phyloP scores from a whole-genome alignment of 176 grass and related monocot species.

The Leersia perrieri region DNA sequence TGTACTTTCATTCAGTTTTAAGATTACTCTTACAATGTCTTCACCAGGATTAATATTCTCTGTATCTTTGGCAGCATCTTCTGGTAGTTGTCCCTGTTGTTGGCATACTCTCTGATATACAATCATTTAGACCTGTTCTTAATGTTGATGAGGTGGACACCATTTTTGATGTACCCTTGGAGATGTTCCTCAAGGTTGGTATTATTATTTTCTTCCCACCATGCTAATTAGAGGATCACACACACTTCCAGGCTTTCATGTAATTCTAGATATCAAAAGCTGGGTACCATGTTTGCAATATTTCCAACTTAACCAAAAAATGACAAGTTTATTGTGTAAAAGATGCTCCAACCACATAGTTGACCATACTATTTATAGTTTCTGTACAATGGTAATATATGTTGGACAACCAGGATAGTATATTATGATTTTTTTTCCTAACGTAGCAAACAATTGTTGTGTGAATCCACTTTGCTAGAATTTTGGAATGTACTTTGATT shows the following conservation, averaged over 20 bases:
- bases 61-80: slow-evolving; percentile 60
- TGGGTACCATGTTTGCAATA: not conserved
- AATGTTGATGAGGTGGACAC: slow-evolving; percentile 55
- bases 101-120: slow-evolving; percentile 50
- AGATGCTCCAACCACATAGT: not conserved
- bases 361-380: not conserved
- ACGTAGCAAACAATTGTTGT: not conserved
- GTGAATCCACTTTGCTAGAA: not conserved
- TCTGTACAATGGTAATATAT: not conserved
- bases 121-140: slow-evolving; percentile 50
- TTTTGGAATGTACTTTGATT: not conserved
- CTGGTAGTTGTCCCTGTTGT: slow-evolving; percentile 65
- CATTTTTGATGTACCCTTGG: slow-evolving; percentile 61
- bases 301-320: not conserved
- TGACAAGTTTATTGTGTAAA: not conserved
- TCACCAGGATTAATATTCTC: not conserved
- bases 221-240: not conserved
- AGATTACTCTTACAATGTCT: not conserved
- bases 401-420: not conserved
- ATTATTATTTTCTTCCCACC: not conserved
- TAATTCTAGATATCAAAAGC: not conserved
- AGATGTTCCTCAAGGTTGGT: slow-evolving; percentile 81
- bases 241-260: not conserved
- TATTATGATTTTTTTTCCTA: not conserved
- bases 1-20: not conserved